Evolutionary conservation across 176 grass and related monocot species (phyloP).

Genomic region (Raddia distichophylla): DNA sequence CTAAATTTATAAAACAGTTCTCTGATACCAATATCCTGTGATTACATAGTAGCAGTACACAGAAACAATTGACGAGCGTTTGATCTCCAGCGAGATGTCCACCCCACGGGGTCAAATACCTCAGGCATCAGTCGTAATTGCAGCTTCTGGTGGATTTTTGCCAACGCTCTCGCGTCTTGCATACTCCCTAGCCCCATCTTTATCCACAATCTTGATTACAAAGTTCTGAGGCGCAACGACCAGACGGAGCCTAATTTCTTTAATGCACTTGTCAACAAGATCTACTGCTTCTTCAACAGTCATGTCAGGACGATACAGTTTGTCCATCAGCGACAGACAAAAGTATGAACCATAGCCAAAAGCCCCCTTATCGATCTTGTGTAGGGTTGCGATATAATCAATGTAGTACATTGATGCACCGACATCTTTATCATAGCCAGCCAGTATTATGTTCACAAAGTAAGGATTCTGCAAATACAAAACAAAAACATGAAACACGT

Average conservation of each 20-base stretch:
- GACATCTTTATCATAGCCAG: slow-evolving; percentile 77
- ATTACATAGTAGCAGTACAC: slow-evolving; percentile 36
- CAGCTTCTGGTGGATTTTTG: slow-evolving; percentile 17
- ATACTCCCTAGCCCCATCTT: slow-evolving; percentile 42
- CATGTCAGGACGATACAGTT: slow-evolving; percentile 74
- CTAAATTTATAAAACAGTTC: slow-evolving; percentile 37
- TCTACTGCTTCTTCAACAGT: slow-evolving; percentile 74
- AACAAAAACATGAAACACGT: background rate
- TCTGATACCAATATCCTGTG: slow-evolving; percentile 21
- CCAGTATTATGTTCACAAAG: slow-evolving; percentile 77
- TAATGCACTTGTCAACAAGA: slow-evolving; percentile 84
- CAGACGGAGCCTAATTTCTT: slow-evolving; percentile 76
- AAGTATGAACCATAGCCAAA: slow-evolving; percentile 90
- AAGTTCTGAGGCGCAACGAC: slow-evolving; percentile 90
- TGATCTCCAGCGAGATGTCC: background rate
- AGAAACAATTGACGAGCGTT: slow-evolving; percentile 37
- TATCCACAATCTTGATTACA: slow-evolving; percentile 69
- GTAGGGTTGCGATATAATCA: slow-evolving; percentile 85
- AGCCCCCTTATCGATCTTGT: slow-evolving; percentile 93
- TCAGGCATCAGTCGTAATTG: slow-evolving; percentile 3
- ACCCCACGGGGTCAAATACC: background rate
- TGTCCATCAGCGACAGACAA: slow-evolving; percentile 82
- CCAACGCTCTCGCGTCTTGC: slow-evolving; percentile 29
- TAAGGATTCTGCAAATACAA: slow-evolving; percentile 72
- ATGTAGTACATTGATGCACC: slow-evolving; percentile 94